phyloP scores from a whole-genome alignment of 2,329 filamentous ascomycete species.

The Aspergillus costaricaensis region DNA sequence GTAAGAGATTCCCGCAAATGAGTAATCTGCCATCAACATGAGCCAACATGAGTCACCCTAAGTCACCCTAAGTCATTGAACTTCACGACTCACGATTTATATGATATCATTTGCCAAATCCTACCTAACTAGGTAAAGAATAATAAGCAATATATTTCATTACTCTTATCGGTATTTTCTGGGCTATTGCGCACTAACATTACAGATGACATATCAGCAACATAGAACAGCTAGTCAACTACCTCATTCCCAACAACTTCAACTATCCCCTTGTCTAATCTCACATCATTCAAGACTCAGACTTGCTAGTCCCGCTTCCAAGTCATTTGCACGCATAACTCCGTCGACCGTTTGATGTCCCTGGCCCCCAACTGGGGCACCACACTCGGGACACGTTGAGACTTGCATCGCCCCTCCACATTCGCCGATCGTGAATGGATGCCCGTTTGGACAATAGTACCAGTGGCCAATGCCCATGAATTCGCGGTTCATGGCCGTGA shows the following conservation, averaged over 20 bases:
- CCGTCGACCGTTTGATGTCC: constrained; percentile 55
- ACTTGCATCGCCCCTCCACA: constrained; percentile 67
- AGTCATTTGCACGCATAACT: constrained; percentile 60
- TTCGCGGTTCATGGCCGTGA: constrained; percentile 54
- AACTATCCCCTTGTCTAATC: no score
- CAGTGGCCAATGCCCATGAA: constrained; percentile 56
- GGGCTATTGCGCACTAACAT: no score
- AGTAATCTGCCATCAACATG: no score
- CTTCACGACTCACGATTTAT: no score
- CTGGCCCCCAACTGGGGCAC: constrained; percentile 57
- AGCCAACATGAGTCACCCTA: no score
- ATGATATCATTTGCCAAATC: no score
- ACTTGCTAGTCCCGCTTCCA: constrained; percentile 37
- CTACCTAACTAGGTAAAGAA: no score
- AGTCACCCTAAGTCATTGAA: no score
- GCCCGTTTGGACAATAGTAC: constrained; percentile 44
- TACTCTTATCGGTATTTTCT: no score
- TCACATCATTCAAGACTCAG: not conserved
- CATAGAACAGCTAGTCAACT: not conserved
- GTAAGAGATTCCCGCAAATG: no score
- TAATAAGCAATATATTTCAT: no score
- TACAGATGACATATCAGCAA: no score
- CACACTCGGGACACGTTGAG: constrained; percentile 65
- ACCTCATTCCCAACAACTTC: not conserved
- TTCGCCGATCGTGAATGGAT: constrained; percentile 63